Base-by-base conservation (phyloP, 2,329 filamentous ascomycete species). In the Colletotrichum gigasporum region DNA sequence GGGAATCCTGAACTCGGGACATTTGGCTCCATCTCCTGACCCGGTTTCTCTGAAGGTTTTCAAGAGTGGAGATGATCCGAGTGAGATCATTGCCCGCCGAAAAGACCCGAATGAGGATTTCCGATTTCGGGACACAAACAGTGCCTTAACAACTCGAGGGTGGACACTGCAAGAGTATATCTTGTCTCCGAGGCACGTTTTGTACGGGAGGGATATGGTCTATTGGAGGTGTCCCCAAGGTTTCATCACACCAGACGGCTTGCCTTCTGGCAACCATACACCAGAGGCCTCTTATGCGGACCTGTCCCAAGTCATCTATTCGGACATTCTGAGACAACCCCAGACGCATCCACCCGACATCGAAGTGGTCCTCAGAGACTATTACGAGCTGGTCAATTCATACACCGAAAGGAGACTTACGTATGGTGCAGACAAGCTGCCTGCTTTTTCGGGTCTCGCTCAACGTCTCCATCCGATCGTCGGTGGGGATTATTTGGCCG, bases 131-230 rank as follows among this genome's bases (percentile, higher is more conserved):
- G 50, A 48, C 4, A 34, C 12, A 7, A 10, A 22, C 3, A 39
- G 41, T 42, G 41, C 50, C 2, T 16, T 63, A 18, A 8, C 20
- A 14, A 12, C 10, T 5, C 53, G 59, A 1, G 44, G 51, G 0
- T 62, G 44, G 59, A 45, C 59, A 3, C 39, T 63, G 2, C 35
- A 58, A 9, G 53, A 58, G n/a, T 58, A 52, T 8, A 42, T 63
- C 2, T 26, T 63, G n/a, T 58, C 59, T 3, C 59, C 44, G 11
- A 34, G 53, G 7, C 44, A 57, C 6, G n/a, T 51, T 2, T 5
- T 57, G 6, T 58, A 58, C 9, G 59, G 35, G 1, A 18, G 14
- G 30, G 18, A 39, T 10, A 39, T 39, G 39, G 30, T 60, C 3
- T 60, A 60, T 20, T 60, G 57, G 57, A 35, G 24, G 10, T 60